phyloP scores from a whole-genome alignment of 208 protist species.

The Trichomonas tenax region DNA sequence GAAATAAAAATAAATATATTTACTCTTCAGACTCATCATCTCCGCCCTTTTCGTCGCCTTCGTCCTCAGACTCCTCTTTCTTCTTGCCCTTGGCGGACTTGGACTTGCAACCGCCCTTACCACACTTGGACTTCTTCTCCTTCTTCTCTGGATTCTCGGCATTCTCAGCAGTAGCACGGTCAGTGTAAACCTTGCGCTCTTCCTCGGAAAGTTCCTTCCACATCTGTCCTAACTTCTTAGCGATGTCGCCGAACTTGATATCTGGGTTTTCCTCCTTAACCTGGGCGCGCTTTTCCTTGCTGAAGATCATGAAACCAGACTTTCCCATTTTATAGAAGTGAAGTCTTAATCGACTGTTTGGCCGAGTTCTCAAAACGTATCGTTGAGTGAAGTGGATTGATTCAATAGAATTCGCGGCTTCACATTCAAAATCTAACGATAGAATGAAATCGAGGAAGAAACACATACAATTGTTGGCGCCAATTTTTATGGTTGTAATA shows the following conservation, averaged over 20 bases:
- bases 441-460: not conserved
- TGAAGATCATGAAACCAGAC: not conserved
- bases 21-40: not conserved
- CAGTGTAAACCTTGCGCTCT: not conserved
- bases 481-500: not conserved
- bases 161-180: not conserved
- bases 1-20: not conserved
- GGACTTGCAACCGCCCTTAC: no score
- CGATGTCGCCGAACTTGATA: not conserved
- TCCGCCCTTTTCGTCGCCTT: not conserved
- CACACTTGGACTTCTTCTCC: not conserved
- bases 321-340: not conserved
- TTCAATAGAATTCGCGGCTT: not conserved
- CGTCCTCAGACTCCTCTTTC: not conserved
- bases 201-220: not conserved
- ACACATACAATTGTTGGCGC: not conserved
- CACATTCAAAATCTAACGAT: not conserved
- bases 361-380: not conserved
- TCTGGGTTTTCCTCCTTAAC: not conserved
- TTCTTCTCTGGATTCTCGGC: not conserved
- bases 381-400: not conserved
- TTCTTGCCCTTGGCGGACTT: not conserved
- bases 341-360: not conserved
- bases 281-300: not conserved
- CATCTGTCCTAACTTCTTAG: not conserved